Evolutionary conservation across 305 asterid genomes (phyloP).

Genomic region (Fraxinus paxiana): DNA sequence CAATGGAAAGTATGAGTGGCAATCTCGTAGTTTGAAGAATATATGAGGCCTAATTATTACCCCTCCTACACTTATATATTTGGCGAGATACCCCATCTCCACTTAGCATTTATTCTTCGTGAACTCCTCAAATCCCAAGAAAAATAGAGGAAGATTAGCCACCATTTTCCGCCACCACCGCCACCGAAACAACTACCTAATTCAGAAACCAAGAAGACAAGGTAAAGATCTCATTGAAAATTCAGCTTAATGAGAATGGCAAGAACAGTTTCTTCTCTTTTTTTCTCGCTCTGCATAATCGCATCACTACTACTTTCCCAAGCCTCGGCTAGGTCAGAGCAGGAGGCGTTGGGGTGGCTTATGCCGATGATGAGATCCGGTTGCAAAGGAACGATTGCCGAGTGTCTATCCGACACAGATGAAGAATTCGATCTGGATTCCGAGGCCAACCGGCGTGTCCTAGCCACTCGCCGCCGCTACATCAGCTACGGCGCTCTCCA

Average conservation of each 20-base stretch:
- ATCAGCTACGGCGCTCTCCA: conserved; percentile 77
- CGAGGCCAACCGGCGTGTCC: conserved; percentile 55
- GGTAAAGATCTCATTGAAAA: conserved; percentile 18
- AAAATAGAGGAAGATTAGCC: no score
- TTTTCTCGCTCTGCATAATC: conserved; percentile 24
- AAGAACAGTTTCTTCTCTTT: not conserved
- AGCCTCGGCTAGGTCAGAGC: conserved; percentile 33
- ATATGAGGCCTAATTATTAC: not conserved
- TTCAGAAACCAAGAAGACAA: not conserved
- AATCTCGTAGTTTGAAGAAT: not conserved
- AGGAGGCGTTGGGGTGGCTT: conserved; percentile 34
- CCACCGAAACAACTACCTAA: not conserved
- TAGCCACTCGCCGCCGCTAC: conserved; percentile 49
- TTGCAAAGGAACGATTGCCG: conserved; percentile 59
- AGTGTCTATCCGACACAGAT: conserved; percentile 44
- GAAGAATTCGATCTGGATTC: conserved; percentile 60
- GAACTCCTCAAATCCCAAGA: not conserved
- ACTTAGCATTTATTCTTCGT: not conserved
- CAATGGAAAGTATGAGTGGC: not conserved
- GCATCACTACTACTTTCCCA: conserved; percentile 23
- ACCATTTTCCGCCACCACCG: not conserved
- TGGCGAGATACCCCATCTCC: not conserved
- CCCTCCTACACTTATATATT: not conserved
- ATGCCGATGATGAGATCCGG: conserved; percentile 43
- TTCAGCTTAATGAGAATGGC: conserved; percentile 15